These are phyloP conservation scores for Bacidia gigantensis DNA, from an alignment of 495 filamentous ascomycete species.

Conservation along the genomic window DNA sequence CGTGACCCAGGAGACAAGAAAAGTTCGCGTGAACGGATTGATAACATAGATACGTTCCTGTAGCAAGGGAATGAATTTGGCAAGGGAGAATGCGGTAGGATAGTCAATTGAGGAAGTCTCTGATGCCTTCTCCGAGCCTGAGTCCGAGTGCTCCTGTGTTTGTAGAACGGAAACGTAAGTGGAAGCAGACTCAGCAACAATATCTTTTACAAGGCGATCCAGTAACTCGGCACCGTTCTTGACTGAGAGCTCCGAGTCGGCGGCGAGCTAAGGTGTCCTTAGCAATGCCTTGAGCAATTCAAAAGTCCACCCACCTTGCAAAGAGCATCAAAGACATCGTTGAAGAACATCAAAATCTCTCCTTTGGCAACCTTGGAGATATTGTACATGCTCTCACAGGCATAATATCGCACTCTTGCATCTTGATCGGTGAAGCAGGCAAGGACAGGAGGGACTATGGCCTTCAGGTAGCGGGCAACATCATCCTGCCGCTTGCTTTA, in stretches of 20 bases:
- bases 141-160: conserved; percentile 31
- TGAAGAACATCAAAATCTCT: conserved; percentile 91
- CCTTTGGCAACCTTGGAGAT: conserved; percentile 99
- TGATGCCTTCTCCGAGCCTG: conserved; percentile 35
- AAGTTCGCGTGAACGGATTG: conserved; percentile 87
- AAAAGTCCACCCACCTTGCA: conserved; percentile 59
- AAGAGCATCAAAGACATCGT: conserved; percentile 92
- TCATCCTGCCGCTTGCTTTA: conserved; percentile 46
- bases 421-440: conserved; percentile 98
- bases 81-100: conserved; percentile 85
- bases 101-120: conserved; percentile 40
- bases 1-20: conserved; percentile 92
- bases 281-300: conserved; percentile 1
- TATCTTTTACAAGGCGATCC: conserved; percentile 94
- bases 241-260: conserved; percentile 89
- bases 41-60: conserved; percentile 86
- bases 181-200: conserved; percentile 90
- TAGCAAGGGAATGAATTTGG: conserved; percentile 80
- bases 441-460: conserved; percentile 94
- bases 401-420: conserved; percentile 95
- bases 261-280: conserved; percentile 54
- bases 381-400: conserved; percentile 99
- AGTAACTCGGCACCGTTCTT: conserved; percentile 97
- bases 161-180: conserved; percentile 87
- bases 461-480: conserved; percentile 76